A percentile compares a stretch with the other conserved stretches of the same genome.
These are phyloP conservation scores for Alternaria viburni DNA, from an alignment of 2,329 filamentous ascomycete genomes.

Conservation along the genomic window DNA sequence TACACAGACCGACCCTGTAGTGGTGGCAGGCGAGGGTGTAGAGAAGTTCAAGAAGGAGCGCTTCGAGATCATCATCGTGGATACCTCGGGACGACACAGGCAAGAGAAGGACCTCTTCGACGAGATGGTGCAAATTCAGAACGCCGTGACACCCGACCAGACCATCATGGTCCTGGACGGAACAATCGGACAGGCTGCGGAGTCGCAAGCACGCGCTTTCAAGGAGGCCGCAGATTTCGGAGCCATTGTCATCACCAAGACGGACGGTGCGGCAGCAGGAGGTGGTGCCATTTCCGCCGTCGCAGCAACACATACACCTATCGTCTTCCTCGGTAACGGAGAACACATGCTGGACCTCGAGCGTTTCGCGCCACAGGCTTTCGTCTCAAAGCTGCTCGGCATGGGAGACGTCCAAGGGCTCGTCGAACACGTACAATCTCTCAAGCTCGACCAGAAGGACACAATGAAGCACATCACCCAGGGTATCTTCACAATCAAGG, in stretches of 20 bases:
- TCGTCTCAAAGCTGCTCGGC: conserved; percentile 90
- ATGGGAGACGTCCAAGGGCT: conserved; percentile 97
- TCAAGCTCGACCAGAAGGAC: conserved; percentile 97
- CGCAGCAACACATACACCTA: conserved; percentile 93
- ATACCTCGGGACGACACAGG: conserved; percentile 92
- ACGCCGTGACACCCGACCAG: conserved; percentile 88
- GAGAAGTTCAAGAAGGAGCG: conserved; percentile 99
- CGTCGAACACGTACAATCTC: conserved; percentile 93
- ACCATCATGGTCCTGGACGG: conserved; percentile 98
- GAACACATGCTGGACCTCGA: conserved; percentile 97
- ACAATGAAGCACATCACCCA: conserved; percentile 99
- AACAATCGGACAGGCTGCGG: conserved; percentile 94
- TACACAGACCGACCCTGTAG: conserved; percentile 93
- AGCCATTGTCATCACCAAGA: conserved; percentile 99
- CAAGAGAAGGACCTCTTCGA: conserved; percentile 95
- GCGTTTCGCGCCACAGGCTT: conserved; percentile 88
- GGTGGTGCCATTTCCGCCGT: conserved; percentile 98
- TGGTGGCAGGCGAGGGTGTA: conserved; percentile 93
- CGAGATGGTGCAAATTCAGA: conserved; percentile 97
- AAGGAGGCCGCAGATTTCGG: conserved; percentile 97
- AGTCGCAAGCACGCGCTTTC: conserved; percentile 93
- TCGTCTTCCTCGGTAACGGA: conserved; percentile 96
- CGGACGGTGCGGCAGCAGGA: conserved; percentile 91
- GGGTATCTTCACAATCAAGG: conserved; percentile 93
- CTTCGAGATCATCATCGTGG: conserved; percentile 98